A percentile compares a stretch with the other conserved stretches of the same genome.
Conservation (phyloP, 352 stramenopile genomes). For the Pythium periplocum region DNA sequence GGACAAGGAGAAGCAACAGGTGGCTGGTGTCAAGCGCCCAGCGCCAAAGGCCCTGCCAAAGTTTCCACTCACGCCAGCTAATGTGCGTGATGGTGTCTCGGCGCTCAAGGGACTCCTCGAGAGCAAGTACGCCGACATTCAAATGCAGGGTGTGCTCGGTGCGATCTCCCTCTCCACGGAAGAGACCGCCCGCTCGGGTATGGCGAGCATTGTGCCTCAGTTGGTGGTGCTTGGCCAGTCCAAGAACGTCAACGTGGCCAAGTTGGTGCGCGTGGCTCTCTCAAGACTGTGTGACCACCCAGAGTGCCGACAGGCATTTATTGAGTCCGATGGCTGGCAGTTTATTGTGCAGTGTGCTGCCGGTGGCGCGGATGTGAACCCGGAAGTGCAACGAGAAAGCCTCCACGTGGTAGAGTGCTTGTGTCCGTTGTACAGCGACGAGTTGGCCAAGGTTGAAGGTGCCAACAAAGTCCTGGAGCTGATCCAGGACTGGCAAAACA, state of each 20-base stretch:
- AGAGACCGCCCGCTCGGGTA: slow-evolving; percentile 48
- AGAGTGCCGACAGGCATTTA: slow-evolving; percentile 76
- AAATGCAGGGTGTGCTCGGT: slow-evolving; percentile 79
- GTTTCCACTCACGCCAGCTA: slow-evolving; percentile 33
- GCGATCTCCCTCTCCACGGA: slow-evolving; percentile 72
- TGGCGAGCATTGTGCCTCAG: slow-evolving; percentile 63
- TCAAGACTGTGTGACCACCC: slow-evolving; percentile 80
- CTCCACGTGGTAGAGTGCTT: slow-evolving; percentile 84
- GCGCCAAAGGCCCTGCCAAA: slow-evolving; percentile 59
- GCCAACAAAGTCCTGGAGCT: slow-evolving; percentile 55
- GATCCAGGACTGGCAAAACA: slow-evolving; percentile 76
- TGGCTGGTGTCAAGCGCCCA: slow-evolving; percentile 55
- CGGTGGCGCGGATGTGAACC: slow-evolving; percentile 47
- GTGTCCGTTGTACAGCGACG: slow-evolving; percentile 76
- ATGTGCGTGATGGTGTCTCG: slow-evolving; percentile 48
- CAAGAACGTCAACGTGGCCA: slow-evolving; percentile 47
- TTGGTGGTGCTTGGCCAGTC: slow-evolving; percentile 62
- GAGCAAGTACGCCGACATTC: slow-evolving; percentile 70
- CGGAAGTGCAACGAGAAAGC: slow-evolving; percentile 79
- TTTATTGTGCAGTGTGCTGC: slow-evolving; percentile 78
- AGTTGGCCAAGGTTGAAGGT: slow-evolving; percentile 62
- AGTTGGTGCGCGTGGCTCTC: slow-evolving; percentile 67
- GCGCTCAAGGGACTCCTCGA: slow-evolving; percentile 65
- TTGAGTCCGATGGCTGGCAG: slow-evolving; percentile 77
- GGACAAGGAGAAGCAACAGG: slow-evolving; percentile 39